These are phyloP conservation scores for Tricholomella constricta DNA, from an alignment of 768 basidiomycete genomes.

Conservation along the genomic window DNA sequence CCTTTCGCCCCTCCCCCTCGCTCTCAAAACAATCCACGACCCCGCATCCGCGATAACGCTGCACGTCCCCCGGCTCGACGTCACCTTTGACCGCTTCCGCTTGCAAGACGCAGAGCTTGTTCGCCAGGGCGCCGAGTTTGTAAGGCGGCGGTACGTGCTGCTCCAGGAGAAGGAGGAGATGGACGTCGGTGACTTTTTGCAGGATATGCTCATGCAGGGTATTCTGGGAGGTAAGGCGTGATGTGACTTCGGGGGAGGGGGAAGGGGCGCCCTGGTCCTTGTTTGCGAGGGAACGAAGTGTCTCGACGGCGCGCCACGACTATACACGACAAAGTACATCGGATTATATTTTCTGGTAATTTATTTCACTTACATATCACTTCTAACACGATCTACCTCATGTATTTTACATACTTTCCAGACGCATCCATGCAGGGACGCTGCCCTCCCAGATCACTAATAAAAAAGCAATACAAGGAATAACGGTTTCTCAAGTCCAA, in stretches of 20 bases:
- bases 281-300: no score
- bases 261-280: no score
- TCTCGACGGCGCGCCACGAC: no score
- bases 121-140: constrained; percentile 26
- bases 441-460: no score
- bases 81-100: constrained; percentile 44
- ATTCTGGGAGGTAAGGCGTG: not conserved
- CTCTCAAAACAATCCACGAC: constrained; percentile 23
- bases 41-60: constrained; percentile 37
- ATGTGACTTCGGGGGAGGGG: not conserved
- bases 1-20: not conserved
- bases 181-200: constrained; percentile 9
- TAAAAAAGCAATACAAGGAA: no score
- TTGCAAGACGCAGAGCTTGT: constrained; percentile 45
- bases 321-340: no score
- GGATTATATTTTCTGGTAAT: no score
- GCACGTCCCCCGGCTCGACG: constrained; percentile 35
- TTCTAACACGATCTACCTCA: no score
- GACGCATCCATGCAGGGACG: no score
- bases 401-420: no score
- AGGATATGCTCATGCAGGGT: constrained; percentile 7
- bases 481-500: no score
- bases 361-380: no score
- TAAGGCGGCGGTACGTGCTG: constrained; percentile 19
- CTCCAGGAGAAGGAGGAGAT: constrained; percentile 6